These are phyloP conservation scores for Thecaphora frezii DNA, from an alignment of 1,284 basidiomycete genomes.

Conservation along the genomic window DNA sequence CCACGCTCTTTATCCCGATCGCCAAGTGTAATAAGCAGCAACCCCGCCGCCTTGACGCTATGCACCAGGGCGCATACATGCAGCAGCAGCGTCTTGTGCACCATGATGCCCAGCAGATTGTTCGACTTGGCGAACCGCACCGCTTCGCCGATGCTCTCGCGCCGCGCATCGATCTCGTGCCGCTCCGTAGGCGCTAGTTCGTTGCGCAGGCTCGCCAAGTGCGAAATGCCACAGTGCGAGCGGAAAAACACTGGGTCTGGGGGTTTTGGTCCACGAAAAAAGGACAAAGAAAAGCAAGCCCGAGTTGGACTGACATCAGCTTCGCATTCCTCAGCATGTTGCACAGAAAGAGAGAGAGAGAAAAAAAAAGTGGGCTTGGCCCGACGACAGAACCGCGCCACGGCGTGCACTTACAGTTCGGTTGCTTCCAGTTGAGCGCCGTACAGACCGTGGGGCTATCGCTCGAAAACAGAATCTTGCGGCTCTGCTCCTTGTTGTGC, in stretches of 20 bases:
- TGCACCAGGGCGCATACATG: conserved; percentile 49
- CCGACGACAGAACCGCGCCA: no score
- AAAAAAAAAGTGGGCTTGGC: conserved; percentile 7
- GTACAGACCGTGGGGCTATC: conserved; percentile 61
- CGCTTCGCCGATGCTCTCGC: conserved; percentile 78
- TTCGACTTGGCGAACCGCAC: conserved; percentile 92
- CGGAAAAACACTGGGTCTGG: conserved; percentile 87
- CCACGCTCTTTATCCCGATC: conserved; percentile 1
- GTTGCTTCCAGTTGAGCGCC: conserved; percentile 97
- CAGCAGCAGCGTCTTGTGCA: conserved; percentile 71
- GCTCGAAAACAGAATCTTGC: conserved; percentile 54
- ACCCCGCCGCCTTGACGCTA: conserved; percentile 50
- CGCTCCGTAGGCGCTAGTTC: conserved; percentile 59
- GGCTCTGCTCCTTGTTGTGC: conserved; percentile 37
- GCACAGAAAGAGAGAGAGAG: background rate
- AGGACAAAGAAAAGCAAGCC: conserved; percentile 5
- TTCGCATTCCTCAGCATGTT: no score
- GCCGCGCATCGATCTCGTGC: conserved; percentile 64
- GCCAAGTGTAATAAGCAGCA: conserved; percentile 55
- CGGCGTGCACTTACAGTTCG: conserved; percentile 73
- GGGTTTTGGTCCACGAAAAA: no score
- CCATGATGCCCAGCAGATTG: conserved; percentile 88
- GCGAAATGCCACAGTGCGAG: conserved; percentile 75
- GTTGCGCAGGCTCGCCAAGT: conserved; percentile 21
- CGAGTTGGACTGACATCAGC: no score